These are phyloP conservation scores for Tetrahymena thermophila DNA, from an alignment of 73 alveolate genomes.

Conservation along the genomic window DNA sequence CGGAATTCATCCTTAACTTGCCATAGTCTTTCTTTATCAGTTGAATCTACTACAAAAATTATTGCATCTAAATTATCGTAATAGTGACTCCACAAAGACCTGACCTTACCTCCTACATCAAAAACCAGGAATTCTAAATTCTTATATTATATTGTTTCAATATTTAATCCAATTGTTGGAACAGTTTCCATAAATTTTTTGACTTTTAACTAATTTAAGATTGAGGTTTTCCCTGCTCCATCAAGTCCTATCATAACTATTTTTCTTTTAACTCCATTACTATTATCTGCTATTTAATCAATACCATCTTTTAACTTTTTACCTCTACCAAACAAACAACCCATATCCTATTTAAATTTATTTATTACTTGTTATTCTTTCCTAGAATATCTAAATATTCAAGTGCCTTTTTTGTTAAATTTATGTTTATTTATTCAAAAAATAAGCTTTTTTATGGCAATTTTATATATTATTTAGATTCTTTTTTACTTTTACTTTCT, in stretches of 20 bases:
- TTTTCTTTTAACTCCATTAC: constrained; percentile 47
- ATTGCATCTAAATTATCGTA: constrained; percentile 78
- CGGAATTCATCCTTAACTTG: constrained; percentile 75
- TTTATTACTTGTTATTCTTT: not conserved
- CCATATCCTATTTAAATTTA: not conserved
- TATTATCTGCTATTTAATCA: not conserved
- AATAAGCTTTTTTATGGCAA: not conserved
- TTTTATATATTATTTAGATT: not conserved
- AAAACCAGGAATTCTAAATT: constrained; percentile 60
- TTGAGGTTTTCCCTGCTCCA: constrained; percentile 77
- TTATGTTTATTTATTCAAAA: not conserved
- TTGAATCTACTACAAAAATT: constrained; percentile 81
- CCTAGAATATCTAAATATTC: too few species aligned
- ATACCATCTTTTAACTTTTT: not conserved
- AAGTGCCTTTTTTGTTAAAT: not conserved
- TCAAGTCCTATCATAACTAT: constrained; percentile 73
- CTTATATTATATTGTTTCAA: constrained; percentile 50
- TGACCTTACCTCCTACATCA: constrained; percentile 84
- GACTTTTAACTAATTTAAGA: constrained; percentile 46
- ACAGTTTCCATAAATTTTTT: constrained; percentile 50
- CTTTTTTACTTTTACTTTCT: not conserved
- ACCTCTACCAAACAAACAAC: not conserved
- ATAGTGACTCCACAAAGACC: constrained; percentile 77
- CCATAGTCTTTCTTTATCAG: constrained; percentile 70
- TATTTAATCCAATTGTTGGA: constrained; percentile 76